Evolutionary conservation across 768 basidiomycete species (phyloP).

Genomic region (Tricholoma saponaceum): DNA sequence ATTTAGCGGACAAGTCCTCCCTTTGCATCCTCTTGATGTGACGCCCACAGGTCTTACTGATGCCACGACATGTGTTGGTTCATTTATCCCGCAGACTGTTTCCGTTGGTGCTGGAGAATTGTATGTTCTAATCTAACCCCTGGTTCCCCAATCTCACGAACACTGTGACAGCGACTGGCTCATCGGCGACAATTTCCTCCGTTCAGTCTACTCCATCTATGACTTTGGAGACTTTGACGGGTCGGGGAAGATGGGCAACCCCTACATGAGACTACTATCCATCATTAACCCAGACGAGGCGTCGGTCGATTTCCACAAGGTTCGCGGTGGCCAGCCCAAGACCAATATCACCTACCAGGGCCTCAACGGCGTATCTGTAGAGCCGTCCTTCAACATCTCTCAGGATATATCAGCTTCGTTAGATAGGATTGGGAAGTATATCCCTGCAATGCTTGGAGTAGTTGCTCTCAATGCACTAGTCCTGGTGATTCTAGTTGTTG

Average conservation of each 20-base stretch:
- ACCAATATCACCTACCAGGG: constrained; percentile 69
- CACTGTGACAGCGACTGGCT: constrained; percentile 63
- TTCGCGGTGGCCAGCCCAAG: constrained; percentile 60
- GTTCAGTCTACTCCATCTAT: constrained; percentile 78
- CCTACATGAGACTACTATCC: constrained; percentile 73
- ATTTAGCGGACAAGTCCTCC: constrained; percentile 64
- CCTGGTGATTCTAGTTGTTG: constrained; percentile 50
- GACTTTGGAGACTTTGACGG: constrained; percentile 79
- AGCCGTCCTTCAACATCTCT: constrained; percentile 51
- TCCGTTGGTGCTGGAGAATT: constrained; percentile 63
- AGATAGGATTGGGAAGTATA: constrained; percentile 55
- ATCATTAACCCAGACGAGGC: constrained; percentile 67
- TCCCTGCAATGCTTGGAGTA: constrained; percentile 73
- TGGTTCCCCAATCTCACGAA: not conserved
- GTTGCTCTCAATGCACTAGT: constrained; percentile 77
- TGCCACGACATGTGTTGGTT: constrained; percentile 58
- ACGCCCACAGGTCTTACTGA: constrained; percentile 44
- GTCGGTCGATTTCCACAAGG: constrained; percentile 63
- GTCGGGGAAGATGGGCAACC: constrained; percentile 63
- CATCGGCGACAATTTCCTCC: constrained; percentile 78
- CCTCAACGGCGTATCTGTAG: constrained; percentile 36
- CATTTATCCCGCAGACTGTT: constrained; percentile 65
- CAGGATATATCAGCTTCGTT: constrained; percentile 55
- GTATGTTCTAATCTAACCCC: constrained; percentile 34
- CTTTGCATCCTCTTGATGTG: constrained; percentile 78